phyloP scores from a whole-genome alignment of 257 asterid genomes.

The Anisodus tanguticus region DNA sequence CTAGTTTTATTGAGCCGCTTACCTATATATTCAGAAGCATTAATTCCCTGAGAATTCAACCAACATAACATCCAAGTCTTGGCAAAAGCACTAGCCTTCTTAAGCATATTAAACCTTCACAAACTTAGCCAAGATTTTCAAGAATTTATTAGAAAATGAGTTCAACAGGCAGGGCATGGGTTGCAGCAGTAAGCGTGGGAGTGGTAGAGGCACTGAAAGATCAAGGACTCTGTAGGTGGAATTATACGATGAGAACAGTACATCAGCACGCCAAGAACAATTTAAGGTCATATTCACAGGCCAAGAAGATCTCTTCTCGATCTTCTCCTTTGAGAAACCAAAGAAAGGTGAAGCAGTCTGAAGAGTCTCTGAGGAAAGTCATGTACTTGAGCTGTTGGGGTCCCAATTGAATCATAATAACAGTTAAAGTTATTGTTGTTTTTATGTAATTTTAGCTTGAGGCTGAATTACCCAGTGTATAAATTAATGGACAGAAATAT shows the following conservation, averaged over 20 bases:
- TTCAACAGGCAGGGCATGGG: constrained; percentile 40
- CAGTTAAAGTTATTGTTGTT: not conserved
- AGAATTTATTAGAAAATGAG: constrained; percentile 30
- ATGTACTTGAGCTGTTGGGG: constrained; percentile 47
- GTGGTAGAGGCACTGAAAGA: constrained; percentile 39
- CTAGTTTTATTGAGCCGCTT: not conserved
- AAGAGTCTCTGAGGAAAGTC: constrained; percentile 42
- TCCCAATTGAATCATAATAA: constrained; percentile 30
- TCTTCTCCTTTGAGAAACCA: constrained; percentile 25
- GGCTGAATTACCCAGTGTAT: not conserved
- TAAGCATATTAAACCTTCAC: not conserved
- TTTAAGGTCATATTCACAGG: constrained; percentile 28
- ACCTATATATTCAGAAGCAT: not conserved
- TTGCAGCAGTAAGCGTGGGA: constrained; percentile 33
- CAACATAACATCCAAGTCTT: not conserved
- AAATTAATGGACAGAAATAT: not conserved
- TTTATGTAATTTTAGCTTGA: not conserved
- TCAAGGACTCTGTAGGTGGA: constrained; percentile 39
- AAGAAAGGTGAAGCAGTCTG: constrained; percentile 24
- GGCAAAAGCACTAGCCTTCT: not conserved
- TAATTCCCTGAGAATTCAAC: not conserved
- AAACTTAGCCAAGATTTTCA: not conserved
- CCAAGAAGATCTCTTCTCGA: constrained; percentile 32
- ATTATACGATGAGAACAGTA: not conserved
- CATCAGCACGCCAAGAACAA: constrained; percentile 36